A percentile compares a stretch with the other conserved stretches of the same genome.
phyloP scores from a whole-genome alignment of 1,139 yeast species.

The Pichia sp. region DNA sequence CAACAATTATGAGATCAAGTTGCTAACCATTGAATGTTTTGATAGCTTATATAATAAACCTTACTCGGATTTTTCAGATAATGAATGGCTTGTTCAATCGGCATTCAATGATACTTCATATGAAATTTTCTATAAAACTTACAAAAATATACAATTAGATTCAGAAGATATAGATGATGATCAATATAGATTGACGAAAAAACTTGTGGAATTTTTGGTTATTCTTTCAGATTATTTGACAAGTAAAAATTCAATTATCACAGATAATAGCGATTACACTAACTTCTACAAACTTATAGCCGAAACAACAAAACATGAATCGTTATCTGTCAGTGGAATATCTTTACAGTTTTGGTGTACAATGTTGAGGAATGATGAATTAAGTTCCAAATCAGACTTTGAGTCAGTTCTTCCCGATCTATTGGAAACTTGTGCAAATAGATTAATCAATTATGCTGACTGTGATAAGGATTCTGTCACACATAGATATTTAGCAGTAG shows the following conservation, averaged over 20 bases:
- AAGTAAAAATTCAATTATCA: constrained; percentile 27
- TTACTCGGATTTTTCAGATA: constrained; percentile 65
- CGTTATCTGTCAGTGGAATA: constrained; percentile 83
- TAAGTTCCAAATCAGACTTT: constrained; percentile 41
- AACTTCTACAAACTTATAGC: constrained; percentile 69
- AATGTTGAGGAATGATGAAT: constrained; percentile 72
- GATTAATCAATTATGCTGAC: constrained; percentile 66
- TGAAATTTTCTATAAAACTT: constrained; percentile 56
- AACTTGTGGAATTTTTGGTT: constrained; percentile 89
- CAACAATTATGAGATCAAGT: constrained; percentile 60
- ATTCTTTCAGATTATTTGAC: constrained; percentile 75
- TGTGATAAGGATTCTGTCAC: constrained; percentile 61
- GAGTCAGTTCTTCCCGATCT: constrained; percentile 54
- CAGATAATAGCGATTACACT: constrained; percentile 47
- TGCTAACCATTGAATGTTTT: constrained; percentile 83
- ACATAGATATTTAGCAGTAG: constrained; percentile 62
- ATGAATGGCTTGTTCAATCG: constrained; percentile 70
- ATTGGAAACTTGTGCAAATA: constrained; percentile 68
- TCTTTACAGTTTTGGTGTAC: constrained; percentile 95
- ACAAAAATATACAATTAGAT: constrained; percentile 54
- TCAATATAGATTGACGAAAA: constrained; percentile 70
- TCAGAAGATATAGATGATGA: constrained; percentile 76
- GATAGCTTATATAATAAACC: constrained; percentile 81
- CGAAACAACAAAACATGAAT: constrained; percentile 74
- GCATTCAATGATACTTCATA: constrained; percentile 63